Evolutionary conservation across 73 alveolate species (phyloP).

Genomic region (Paramecium octaurelia): DNA sequence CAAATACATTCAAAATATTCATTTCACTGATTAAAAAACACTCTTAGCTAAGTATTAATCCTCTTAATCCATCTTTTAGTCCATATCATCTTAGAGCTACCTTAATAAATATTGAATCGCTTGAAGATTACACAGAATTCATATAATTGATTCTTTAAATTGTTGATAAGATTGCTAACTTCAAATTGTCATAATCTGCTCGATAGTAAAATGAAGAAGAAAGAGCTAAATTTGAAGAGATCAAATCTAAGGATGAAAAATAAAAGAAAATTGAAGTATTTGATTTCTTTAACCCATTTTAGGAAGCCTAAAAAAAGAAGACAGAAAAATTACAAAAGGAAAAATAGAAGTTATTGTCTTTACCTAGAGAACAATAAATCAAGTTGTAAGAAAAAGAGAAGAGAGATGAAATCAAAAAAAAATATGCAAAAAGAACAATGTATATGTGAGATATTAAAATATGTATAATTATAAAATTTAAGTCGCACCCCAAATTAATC

Average conservation of each 20-base stretch:
- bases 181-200: not conserved
- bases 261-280: slow-evolving; percentile 29
- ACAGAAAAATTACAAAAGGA: not conserved
- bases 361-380: slow-evolving; percentile 1
- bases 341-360: not conserved
- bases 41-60: not conserved
- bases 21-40: not conserved
- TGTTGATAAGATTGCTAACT: not conserved
- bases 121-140: not conserved
- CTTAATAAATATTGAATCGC: not conserved
- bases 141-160: not conserved
- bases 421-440: slow-evolving; percentile 8
- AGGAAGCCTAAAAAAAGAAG: slow-evolving; percentile 26
- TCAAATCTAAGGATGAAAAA: slow-evolving; percentile 34
- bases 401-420: slow-evolving; percentile 39
- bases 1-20: not conserved
- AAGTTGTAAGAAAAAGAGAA: not conserved
- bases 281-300: not conserved
- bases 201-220: not conserved
- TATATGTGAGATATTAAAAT: slow-evolving; percentile 18
- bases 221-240: slow-evolving; percentile 29
- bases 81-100: slow-evolving; percentile 42
- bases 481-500: not conserved
- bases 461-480: not conserved
- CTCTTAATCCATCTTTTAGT: not conserved